These are phyloP conservation scores for Globisporangium okanoganense DNA, from an alignment of 352 stramenopile genomes.

Conservation along the genomic window DNA sequence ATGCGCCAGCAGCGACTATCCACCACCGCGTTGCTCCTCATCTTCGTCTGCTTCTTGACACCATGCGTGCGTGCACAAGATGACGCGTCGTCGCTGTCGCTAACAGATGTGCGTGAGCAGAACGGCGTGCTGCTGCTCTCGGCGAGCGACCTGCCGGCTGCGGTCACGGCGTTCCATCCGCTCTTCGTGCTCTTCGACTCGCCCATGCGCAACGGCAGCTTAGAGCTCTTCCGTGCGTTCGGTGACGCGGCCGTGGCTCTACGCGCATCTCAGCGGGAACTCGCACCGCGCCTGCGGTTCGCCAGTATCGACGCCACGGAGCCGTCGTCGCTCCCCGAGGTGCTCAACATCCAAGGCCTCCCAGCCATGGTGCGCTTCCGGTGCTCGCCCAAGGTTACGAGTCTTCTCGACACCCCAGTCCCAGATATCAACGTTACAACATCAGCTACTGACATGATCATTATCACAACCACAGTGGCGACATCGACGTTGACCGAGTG, in stretches of 20 bases:
- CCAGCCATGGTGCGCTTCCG: slow-evolving; percentile 30
- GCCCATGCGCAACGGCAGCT: slow-evolving; percentile 21
- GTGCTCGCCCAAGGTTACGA: slow-evolving; percentile 14
- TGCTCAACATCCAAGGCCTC: slow-evolving; percentile 23
- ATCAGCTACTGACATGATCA: neutral
- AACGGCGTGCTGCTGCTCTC: slow-evolving; percentile 31
- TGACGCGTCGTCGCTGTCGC: neutral
- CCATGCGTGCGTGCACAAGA: neutral
- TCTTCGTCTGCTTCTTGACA: neutral
- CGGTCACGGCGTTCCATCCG: slow-evolving; percentile 20
- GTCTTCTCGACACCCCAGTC: neutral
- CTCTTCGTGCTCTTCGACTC: slow-evolving; percentile 46
- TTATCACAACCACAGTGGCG: neutral
- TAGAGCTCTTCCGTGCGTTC: slow-evolving; percentile 28
- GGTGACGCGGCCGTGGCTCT: slow-evolving; percentile 26
- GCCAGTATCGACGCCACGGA: slow-evolving; percentile 24
- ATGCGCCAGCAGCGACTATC: no score
- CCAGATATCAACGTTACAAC: neutral
- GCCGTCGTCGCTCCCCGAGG: slow-evolving; percentile 3
- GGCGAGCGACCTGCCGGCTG: slow-evolving; percentile 14
- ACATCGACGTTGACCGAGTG: slow-evolving; percentile 7
- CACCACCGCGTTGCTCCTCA: neutral
- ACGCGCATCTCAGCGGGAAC: slow-evolving; percentile 16
- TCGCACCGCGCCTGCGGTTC: slow-evolving; percentile 18
- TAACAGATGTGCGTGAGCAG: slow-evolving; percentile 16